Evolutionary conservation across 176 grass and related monocot genomes (phyloP), one percentile per base, ranked within the genome.

Genomic region (Lolium rigidum): DNA sequence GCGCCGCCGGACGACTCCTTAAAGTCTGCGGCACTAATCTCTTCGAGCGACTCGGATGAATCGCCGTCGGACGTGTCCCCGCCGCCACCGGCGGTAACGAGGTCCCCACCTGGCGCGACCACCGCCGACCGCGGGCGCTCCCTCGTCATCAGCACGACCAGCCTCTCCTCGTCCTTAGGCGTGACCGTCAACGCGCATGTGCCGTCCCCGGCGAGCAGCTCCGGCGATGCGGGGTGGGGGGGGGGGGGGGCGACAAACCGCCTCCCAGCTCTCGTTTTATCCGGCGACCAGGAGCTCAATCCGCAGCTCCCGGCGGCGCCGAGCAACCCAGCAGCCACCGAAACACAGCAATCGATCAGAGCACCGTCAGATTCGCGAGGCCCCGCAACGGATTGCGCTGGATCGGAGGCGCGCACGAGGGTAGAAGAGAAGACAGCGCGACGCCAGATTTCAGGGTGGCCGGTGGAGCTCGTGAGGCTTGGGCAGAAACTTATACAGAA

Each of bases 11-110:
- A 60, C 18, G 80, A 59, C 24, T 91, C 80, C 81, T 82, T 91
- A 85, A 95, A 98, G 81, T 90, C 89, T 43, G 93, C 91, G 7
- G 91, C 86, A 24, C 91, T 87, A 59, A 89, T 95, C 88, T 92
- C 95, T 89, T 94, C 81, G 58, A 89, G 81, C 52, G 89, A 90
- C 50, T 60, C 91, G 59, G 93, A 80, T 6, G 97, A 99, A n/a
- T 96, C 97, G 17, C 88, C 92, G 14, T 94, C 87, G 18, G 92
- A 95, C 25, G 48, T 83, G 3, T 90, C 88, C 18, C 90, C 94
- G 9, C 90, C 77, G 4, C 57, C 78, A 46, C 52, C 39, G 3
- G 69, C 61, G 0, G 79, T 87, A 2, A 85, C 73, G 10, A 84
- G 49, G 35, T 88, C 89, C 14, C 87, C 91, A 21, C 88, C 87